Evolutionary conservation across 179 eudicot genomes (phyloP).

Genomic region (Amaranthus tricolor): DNA sequence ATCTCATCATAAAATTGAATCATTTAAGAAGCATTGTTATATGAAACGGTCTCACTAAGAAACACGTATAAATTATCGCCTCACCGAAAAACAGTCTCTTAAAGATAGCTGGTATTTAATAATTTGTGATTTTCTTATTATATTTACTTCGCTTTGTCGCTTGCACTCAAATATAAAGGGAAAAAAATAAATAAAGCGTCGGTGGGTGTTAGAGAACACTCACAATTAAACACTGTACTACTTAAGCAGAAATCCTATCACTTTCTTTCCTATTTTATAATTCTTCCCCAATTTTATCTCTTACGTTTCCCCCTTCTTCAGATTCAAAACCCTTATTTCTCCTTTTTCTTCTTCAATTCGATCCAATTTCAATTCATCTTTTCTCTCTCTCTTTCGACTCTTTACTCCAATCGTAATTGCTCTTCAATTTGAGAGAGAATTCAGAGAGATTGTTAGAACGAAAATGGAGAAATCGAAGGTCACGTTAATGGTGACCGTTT

Average conservation of each 20-base stretch:
- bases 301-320: slow-evolving; percentile 13
- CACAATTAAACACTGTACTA: not conserved
- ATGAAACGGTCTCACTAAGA: no score
- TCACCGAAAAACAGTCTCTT: no score
- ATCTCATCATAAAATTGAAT: no score
- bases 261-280: not conserved
- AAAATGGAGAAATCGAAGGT: slow-evolving; percentile 35
- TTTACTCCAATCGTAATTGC: not conserved
- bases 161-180: not conserved
- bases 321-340: not conserved
- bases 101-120: no score
- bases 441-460: not conserved
- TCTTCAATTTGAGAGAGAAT: not conserved
- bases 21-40: no score
- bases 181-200: slow-evolving; percentile 5
- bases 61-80: no score
- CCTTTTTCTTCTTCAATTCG: not conserved
- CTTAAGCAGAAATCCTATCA: not conserved
- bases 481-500: slow-evolving; percentile 32
- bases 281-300: slow-evolving; percentile 16
- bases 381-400: not conserved
- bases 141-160: not conserved
- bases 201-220: slow-evolving; percentile 3
- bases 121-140: no score
- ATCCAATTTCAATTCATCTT: not conserved